phyloP scores from a whole-genome alignment of 257 asterid species.

The Solanum piurae region DNA sequence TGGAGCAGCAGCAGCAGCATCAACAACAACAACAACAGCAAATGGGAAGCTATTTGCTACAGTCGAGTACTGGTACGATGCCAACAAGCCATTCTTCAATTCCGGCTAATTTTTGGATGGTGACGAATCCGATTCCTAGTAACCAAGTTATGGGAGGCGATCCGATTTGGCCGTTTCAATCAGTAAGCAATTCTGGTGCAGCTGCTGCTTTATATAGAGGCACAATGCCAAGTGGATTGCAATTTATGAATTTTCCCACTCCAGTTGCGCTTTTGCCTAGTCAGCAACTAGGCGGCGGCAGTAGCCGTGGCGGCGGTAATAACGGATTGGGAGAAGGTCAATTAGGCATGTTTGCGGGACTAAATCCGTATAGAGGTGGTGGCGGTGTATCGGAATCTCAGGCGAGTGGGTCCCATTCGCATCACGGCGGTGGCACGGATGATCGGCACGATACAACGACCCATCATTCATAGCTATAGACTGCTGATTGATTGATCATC shows the following conservation, averaged over 20 bases:
- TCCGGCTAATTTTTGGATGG: constrained; percentile 93
- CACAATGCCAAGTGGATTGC: constrained; percentile 66
- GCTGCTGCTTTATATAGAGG: constrained; percentile 61
- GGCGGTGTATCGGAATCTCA: constrained; percentile 61
- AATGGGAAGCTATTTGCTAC: constrained; percentile 63
- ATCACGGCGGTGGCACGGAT: constrained; percentile 43
- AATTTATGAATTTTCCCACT: constrained; percentile 82
- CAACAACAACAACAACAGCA: constrained; percentile 38
- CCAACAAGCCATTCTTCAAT: constrained; percentile 59
- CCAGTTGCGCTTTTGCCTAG: constrained; percentile 70
- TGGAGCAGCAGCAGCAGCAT: constrained; percentile 20
- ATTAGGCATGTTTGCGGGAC: constrained; percentile 44
- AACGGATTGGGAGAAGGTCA: constrained; percentile 56
- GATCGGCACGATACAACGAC: constrained; percentile 61
- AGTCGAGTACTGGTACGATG: constrained; percentile 60
- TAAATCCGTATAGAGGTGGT: constrained; percentile 44
- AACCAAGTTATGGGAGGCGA: constrained; percentile 65
- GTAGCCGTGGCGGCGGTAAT: constrained; percentile 16
- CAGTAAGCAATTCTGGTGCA: constrained; percentile 30
- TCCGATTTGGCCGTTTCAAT: constrained; percentile 78
- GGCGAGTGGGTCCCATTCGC: constrained; percentile 72
- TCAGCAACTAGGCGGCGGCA: constrained; percentile 30
- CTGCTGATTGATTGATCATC: not conserved
- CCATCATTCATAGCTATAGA: constrained; percentile 50
- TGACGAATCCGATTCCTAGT: constrained; percentile 58